A percentile compares a stretch with the other conserved stretches of the same genome.
phyloP scores from a whole-genome alignment of 73 alveolate species.

The Stentor coeruleus region DNA sequence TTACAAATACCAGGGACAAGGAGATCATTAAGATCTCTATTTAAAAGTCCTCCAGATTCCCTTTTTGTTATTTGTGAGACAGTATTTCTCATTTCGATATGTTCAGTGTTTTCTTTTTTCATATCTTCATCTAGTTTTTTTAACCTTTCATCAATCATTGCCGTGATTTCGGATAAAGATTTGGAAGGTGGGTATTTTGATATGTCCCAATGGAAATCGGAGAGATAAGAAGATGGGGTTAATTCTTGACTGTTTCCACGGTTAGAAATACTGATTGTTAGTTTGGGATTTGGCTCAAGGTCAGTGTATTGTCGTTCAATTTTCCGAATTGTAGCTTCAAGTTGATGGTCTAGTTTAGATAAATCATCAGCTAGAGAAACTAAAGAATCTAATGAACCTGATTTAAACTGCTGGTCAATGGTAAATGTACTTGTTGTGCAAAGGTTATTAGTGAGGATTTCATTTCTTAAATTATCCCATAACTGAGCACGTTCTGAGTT shows the following conservation, averaged over 20 bases:
- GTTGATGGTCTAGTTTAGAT: slow-evolving; percentile 44
- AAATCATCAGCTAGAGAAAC: slow-evolving; percentile 59
- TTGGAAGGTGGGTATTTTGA: slow-evolving; percentile 52
- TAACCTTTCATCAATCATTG: slow-evolving; percentile 32
- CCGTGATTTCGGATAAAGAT: slow-evolving; percentile 50
- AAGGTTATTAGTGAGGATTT: not conserved
- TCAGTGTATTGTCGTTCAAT: slow-evolving; percentile 55
- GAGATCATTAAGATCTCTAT: slow-evolving; percentile 64
- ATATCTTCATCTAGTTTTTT: slow-evolving; percentile 46
- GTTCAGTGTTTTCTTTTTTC: slow-evolving; percentile 40
- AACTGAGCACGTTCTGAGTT: not conserved
- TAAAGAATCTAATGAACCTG: slow-evolving; percentile 54
- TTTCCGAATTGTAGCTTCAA: slow-evolving; percentile 50
- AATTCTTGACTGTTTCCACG: not conserved
- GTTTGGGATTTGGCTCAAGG: slow-evolving; percentile 19
- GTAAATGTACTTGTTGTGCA: not conserved
- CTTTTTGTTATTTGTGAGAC: slow-evolving; percentile 33
- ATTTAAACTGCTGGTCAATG: slow-evolving; percentile 37
- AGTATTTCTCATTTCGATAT: slow-evolving; percentile 41
- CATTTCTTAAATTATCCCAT: not conserved
- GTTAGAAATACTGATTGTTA: not conserved
- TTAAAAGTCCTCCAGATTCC: slow-evolving; percentile 58
- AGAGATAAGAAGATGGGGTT: slow-evolving; percentile 32
- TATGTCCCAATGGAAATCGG: slow-evolving; percentile 57
- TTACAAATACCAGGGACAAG: slow-evolving; percentile 33